A percentile compares a stretch with the other conserved stretches of the same genome.
phyloP scores from a whole-genome alignment of 805 yeast species.

The Nakazawaea wyomingensis region DNA sequence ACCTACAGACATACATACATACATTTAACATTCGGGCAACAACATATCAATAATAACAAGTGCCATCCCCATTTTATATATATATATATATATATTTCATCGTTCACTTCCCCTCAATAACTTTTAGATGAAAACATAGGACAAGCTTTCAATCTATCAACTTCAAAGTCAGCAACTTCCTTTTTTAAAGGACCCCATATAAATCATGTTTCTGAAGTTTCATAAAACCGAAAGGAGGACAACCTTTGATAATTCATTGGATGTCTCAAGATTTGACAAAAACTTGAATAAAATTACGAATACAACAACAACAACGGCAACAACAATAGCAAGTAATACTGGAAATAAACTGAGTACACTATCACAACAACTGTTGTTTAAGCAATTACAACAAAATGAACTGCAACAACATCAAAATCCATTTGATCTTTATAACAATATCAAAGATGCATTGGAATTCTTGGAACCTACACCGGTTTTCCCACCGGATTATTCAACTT shows the following conservation, averaged over 20 bases:
- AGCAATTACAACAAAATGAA: no score
- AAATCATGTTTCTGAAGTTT: constrained; percentile 1
- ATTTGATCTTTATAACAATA: background rate
- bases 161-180: no score
- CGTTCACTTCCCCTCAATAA: no score
- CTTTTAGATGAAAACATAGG: background rate
- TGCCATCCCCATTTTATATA: no score
- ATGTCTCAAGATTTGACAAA: constrained; percentile 1
- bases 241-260: background rate
- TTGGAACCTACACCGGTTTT: constrained; percentile 33
- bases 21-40: no score
- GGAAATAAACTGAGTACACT: no score
- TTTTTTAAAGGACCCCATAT: no score
- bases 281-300: background rate
- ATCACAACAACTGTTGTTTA: background rate
- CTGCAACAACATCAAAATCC: background rate
- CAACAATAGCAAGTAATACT: no score
- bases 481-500: constrained; percentile 31
- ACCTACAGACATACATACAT: no score
- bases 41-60: no score
- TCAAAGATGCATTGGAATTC: constrained; percentile 22
- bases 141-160: background rate
- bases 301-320: background rate
- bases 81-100: no score
- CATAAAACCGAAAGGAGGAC: constrained; percentile 1